phyloP scores from a whole-genome alignment of 2,329 filamentous ascomycete genomes.

The Phyllosticta citriasiana region DNA sequence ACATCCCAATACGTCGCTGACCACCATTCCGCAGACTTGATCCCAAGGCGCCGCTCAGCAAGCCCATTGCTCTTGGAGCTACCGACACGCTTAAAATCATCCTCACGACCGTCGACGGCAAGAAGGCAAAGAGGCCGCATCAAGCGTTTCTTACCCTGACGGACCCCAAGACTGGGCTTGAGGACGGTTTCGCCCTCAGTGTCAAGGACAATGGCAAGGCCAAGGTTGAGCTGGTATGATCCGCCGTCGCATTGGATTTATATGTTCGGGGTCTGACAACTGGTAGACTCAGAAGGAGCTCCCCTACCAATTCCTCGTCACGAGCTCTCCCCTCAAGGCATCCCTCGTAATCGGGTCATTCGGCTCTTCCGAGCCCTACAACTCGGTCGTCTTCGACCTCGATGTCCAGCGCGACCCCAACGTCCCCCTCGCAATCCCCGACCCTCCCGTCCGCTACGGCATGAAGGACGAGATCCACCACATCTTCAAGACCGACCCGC shows the following conservation, averaged over 20 bases:
- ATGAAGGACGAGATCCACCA: slow-evolving; percentile 81
- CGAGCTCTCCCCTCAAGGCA: slow-evolving; percentile 61
- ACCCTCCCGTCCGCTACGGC: slow-evolving; percentile 70
- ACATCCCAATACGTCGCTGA: neutral
- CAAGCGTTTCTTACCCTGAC: slow-evolving; percentile 83
- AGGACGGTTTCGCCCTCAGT: slow-evolving; percentile 75
- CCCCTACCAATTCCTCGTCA: slow-evolving; percentile 66
- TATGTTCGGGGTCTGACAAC: neutral
- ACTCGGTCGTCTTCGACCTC: slow-evolving; percentile 63
- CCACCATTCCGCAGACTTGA: slow-evolving; percentile 24
- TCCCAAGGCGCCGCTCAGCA: slow-evolving; percentile 48
- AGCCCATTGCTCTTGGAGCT: slow-evolving; percentile 54
- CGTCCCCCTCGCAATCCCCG: slow-evolving; percentile 48
- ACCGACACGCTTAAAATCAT: slow-evolving; percentile 70
- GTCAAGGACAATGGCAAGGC: slow-evolving; percentile 85
- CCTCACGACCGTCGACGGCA: slow-evolving; percentile 70
- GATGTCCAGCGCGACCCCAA: slow-evolving; percentile 54
- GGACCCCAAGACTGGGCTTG: slow-evolving; percentile 64
- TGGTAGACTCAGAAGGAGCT: slow-evolving; percentile 77
- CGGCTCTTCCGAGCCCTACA: slow-evolving; percentile 59
- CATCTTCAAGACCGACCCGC: slow-evolving; percentile 71
- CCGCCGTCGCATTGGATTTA: slow-evolving; percentile 5
- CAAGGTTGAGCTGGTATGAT: slow-evolving; percentile 70
- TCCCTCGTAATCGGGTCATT: slow-evolving; percentile 80
- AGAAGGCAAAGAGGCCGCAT: slow-evolving; percentile 74